Evolutionary conservation across 2,329 filamentous ascomycete species (phyloP).

Genomic region (Monosporascus sp.): DNA sequence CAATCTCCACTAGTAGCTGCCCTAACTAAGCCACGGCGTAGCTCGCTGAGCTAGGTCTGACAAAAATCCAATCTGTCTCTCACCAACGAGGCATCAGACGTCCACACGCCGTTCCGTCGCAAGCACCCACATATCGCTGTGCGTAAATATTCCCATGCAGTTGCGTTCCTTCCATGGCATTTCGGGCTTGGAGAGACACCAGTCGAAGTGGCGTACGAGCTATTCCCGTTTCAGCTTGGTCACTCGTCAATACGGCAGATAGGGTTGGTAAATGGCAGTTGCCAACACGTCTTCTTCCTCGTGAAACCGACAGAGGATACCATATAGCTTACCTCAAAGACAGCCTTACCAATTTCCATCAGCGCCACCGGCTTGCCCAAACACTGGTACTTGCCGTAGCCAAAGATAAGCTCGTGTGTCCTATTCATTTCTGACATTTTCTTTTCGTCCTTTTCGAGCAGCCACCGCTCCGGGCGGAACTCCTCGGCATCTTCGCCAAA

Average conservation of each 20-base stretch:
- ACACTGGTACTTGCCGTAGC: conserved; percentile 9
- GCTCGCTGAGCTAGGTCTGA: too few species aligned
- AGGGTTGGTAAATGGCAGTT: background rate
- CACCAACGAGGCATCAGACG: background rate
- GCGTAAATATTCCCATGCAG: conserved; percentile 7
- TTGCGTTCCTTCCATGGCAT: conserved; percentile 8
- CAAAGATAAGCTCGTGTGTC: conserved; percentile 6
- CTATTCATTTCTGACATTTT: conserved; percentile 7
- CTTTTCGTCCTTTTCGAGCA: conserved; percentile 6
- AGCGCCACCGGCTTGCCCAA: conserved; percentile 9
- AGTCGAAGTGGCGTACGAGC: conserved; percentile 12
- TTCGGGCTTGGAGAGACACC: conserved; percentile 9
- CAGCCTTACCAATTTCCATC: conserved; percentile 4
- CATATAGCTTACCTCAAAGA: conserved; percentile 10
- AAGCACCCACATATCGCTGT: conserved; percentile 10
- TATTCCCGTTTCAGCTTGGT: background rate
- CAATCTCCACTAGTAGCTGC: too few species aligned
- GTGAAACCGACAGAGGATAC: background rate
- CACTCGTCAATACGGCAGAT: background rate
- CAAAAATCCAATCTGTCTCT: too few species aligned
- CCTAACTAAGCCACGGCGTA: too few species aligned
- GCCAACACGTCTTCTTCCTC: background rate
- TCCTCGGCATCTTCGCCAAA: conserved; percentile 9
- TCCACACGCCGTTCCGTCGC: conserved; percentile 3
- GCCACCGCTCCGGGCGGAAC: conserved; percentile 14